phyloP scores from a whole-genome alignment of 495 filamentous ascomycete species.

The Lophiostoma macrostomum region DNA sequence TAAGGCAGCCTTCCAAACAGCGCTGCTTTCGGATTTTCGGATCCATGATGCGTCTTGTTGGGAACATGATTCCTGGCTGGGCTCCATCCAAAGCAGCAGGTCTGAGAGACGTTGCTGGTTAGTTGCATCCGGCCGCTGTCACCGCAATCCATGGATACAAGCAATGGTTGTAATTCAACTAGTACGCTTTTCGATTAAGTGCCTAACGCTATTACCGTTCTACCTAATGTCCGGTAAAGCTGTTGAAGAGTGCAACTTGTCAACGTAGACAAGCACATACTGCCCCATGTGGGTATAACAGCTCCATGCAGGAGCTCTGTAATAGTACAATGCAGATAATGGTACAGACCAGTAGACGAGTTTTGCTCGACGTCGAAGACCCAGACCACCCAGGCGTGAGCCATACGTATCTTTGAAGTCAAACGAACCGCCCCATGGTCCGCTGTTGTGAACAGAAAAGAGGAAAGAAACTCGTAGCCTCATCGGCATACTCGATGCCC shows the following conservation, averaged over 20 bases:
- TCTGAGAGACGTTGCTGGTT: background rate
- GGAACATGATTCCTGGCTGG: conserved; percentile 15
- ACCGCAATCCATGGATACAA: background rate
- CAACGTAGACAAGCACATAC: background rate
- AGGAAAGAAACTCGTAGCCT: conserved; percentile 33
- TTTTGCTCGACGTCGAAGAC: conserved; percentile 8
- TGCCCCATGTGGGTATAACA: conserved; percentile 28
- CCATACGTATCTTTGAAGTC: conserved; percentile 27
- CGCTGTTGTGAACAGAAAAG: conserved; percentile 23
- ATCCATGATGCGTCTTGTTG: conserved; percentile 31
- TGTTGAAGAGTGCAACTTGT: conserved; percentile 11
- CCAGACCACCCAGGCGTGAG: conserved; percentile 32
- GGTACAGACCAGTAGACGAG: conserved; percentile 31
- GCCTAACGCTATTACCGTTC: conserved; percentile 21
- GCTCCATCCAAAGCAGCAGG: background rate
- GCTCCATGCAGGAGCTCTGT: conserved; percentile 21
- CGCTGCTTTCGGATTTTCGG: conserved; percentile 13
- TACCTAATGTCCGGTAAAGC: conserved; percentile 22
- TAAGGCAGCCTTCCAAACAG: conserved; percentile 21
- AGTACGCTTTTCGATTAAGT: conserved; percentile 30
- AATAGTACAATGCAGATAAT: conserved; percentile 38
- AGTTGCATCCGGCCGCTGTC: background rate
- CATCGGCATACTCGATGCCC: conserved; percentile 25
- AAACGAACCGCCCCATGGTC: conserved; percentile 24
- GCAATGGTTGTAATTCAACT: background rate